Percentiles rank a stretch among this genome's conserved stretches.
Evolutionary conservation across 2,329 filamentous ascomycete species (phyloP).

Genomic region (Arthrocladium fulminans): DNA sequence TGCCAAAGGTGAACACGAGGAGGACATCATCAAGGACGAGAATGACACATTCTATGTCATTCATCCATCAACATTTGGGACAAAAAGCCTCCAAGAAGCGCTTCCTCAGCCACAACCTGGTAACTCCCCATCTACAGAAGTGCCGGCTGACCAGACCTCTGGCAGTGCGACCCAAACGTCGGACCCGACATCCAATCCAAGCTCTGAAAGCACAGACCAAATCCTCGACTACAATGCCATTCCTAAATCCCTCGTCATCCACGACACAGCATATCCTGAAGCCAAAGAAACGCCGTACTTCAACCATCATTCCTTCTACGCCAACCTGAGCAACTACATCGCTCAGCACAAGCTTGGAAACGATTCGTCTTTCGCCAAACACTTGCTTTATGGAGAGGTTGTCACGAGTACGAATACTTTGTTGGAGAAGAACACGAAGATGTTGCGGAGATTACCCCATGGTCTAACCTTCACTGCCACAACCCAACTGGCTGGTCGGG

Average conservation of each 20-base stretch:
- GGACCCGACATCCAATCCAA: not conserved
- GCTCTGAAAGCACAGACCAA: slow-evolving; percentile 38
- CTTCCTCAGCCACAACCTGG: slow-evolving; percentile 31
- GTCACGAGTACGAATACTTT: slow-evolving; percentile 91
- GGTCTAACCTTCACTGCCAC: slow-evolving; percentile 87
- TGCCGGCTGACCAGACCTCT: slow-evolving; percentile 26
- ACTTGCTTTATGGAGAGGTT: slow-evolving; percentile 80
- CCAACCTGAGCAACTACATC: slow-evolving; percentile 61
- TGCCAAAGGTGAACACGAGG: slow-evolving; percentile 21
- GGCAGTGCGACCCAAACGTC: slow-evolving; percentile 16
- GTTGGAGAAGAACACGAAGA: slow-evolving; percentile 78
- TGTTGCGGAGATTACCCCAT: slow-evolving; percentile 66
- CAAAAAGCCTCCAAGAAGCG: slow-evolving; percentile 47
- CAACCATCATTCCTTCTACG: slow-evolving; percentile 71
- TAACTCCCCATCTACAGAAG: slow-evolving; percentile 21
- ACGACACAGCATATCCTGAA: slow-evolving; percentile 59
- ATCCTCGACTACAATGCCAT: slow-evolving; percentile 67
- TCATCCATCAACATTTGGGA: slow-evolving; percentile 53
- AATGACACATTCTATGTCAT: slow-evolving; percentile 76
- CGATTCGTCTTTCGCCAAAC: slow-evolving; percentile 56
- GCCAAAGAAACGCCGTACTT: slow-evolving; percentile 73
- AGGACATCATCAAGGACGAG: slow-evolving; percentile 65
- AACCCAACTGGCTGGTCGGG: slow-evolving; percentile 77
- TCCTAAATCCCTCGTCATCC: slow-evolving; percentile 63
- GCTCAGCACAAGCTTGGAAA: slow-evolving; percentile 28